Evolutionary conservation across 2,329 filamentous ascomycete species (phyloP).

Genomic region (Aspergillus alliaceus): DNA sequence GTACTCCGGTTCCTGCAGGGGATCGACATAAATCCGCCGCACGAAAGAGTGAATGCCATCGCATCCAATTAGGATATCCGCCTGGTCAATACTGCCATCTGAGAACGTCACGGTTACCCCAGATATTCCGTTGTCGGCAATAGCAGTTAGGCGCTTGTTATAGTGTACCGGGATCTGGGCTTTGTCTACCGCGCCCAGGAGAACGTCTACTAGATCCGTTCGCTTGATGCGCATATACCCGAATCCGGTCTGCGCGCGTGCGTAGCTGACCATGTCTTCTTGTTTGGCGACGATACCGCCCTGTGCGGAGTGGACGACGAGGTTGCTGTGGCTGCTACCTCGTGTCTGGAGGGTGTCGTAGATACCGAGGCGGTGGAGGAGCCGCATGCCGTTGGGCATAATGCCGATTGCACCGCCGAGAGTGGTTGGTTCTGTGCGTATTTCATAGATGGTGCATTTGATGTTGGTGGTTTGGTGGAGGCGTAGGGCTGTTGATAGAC

Average conservation of each 20-base stretch:
- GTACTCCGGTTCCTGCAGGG: neutral
- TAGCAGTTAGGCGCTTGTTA: neutral
- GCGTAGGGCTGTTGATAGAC: conserved; percentile 20
- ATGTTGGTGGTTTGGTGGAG: conserved; percentile 17
- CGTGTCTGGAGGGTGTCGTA: conserved; percentile 1
- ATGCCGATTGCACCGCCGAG: conserved; percentile 32
- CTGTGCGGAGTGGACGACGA: neutral
- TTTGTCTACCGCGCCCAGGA: neutral
- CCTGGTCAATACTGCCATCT: neutral
- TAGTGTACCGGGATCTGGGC: neutral
- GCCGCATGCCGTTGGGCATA: conserved; percentile 30
- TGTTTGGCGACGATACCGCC: neutral
- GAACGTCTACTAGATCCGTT: neutral
- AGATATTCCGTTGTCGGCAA: neutral
- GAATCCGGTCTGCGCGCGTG: neutral
- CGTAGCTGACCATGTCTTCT: neutral
- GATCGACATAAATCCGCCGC: neutral
- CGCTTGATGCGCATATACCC: neutral
- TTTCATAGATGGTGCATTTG: conserved; percentile 26
- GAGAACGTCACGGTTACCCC: neutral
- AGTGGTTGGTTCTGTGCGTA: conserved; percentile 29
- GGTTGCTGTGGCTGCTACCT: neutral
- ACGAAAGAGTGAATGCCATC: neutral
- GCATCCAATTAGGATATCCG: neutral
- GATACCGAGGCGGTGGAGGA: conserved; percentile 27